phyloP scores from a whole-genome alignment of 2,329 filamentous ascomycete genomes.

The Metarhizium brunneum region DNA sequence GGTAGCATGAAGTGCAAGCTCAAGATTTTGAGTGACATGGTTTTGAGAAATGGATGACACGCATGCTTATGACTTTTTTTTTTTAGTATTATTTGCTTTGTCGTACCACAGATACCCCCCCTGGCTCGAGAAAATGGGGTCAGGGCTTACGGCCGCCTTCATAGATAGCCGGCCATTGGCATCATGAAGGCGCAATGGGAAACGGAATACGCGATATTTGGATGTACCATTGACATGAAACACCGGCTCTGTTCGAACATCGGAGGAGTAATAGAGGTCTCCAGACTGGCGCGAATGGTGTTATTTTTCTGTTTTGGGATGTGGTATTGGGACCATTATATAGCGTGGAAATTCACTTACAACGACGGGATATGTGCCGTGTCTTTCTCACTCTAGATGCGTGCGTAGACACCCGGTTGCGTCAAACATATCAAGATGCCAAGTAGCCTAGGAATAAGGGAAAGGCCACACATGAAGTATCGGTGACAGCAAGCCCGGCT shows the following conservation, averaged over 20 bases:
- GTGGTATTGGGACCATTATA: not conserved
- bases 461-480: not conserved
- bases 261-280: constrained; percentile 1
- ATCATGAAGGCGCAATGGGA: constrained; percentile 4
- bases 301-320: constrained; percentile 3
- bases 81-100: not conserved
- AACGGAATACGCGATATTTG: constrained; percentile 2
- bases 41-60: not conserved
- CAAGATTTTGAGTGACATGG: constrained; percentile 10
- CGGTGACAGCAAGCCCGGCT: not conserved
- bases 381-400: not conserved
- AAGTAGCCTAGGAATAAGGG: not conserved
- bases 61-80: not conserved
- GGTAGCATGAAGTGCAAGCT: constrained; percentile 14
- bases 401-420: not conserved
- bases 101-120: constrained; percentile 7
- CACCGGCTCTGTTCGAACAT: not conserved
- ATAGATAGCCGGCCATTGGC: constrained; percentile 1
- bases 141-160: constrained; percentile 3
- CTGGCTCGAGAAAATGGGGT: not conserved
- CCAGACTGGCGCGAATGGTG: constrained; percentile 3
- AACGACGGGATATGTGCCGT: not conserved
- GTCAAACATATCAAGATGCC: not conserved
- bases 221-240: constrained; percentile 5
- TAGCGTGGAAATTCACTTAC: not conserved